These are phyloP conservation scores for Fusarium sp. DNA, from an alignment of 2,329 filamentous ascomycete genomes.

Conservation along the genomic window DNA sequence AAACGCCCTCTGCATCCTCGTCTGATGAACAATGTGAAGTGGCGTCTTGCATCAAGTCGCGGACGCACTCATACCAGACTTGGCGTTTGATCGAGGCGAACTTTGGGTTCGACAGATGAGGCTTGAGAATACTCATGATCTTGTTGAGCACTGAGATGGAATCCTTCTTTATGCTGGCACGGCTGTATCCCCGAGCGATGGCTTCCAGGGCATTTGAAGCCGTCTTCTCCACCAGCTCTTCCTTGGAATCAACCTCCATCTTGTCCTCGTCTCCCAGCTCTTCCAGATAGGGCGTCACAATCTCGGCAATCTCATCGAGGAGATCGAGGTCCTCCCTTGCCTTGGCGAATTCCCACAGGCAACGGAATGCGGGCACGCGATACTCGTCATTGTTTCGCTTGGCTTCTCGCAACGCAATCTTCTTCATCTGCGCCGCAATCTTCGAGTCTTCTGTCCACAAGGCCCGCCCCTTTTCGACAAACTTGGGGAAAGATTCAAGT, in stretches of 20 bases:
- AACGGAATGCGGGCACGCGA: slow-evolving; percentile 78
- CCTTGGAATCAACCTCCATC: slow-evolving; percentile 76
- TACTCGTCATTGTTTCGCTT: slow-evolving; percentile 92
- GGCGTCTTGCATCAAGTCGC: slow-evolving; percentile 60
- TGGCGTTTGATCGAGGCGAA: slow-evolving; percentile 60
- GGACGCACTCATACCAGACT: slow-evolving; percentile 64
- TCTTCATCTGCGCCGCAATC: slow-evolving; percentile 76
- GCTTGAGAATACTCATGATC: slow-evolving; percentile 55
- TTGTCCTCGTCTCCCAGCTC: slow-evolving; percentile 67
- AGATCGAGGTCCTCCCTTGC: slow-evolving; percentile 77
- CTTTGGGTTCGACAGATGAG: slow-evolving; percentile 52
- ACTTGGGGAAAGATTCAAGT: slow-evolving; percentile 81
- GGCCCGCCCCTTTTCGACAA: slow-evolving; percentile 73
- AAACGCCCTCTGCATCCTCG: slow-evolving; percentile 35
- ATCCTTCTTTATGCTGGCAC: slow-evolving; percentile 50
- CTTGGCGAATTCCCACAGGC: slow-evolving; percentile 78
- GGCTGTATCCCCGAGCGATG: slow-evolving; percentile 62
- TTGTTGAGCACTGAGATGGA: slow-evolving; percentile 53
- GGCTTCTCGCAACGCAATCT: slow-evolving; percentile 86
- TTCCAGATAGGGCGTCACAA: slow-evolving; percentile 73
- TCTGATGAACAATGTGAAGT: slow-evolving; percentile 32
- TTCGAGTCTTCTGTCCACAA: slow-evolving; percentile 66
- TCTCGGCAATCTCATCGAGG: slow-evolving; percentile 72
- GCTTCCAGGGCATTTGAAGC: slow-evolving; percentile 64
- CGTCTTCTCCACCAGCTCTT: slow-evolving; percentile 57